phyloP scores from a whole-genome alignment of 176 grass and related monocot species.

The Carex scoparia region DNA sequence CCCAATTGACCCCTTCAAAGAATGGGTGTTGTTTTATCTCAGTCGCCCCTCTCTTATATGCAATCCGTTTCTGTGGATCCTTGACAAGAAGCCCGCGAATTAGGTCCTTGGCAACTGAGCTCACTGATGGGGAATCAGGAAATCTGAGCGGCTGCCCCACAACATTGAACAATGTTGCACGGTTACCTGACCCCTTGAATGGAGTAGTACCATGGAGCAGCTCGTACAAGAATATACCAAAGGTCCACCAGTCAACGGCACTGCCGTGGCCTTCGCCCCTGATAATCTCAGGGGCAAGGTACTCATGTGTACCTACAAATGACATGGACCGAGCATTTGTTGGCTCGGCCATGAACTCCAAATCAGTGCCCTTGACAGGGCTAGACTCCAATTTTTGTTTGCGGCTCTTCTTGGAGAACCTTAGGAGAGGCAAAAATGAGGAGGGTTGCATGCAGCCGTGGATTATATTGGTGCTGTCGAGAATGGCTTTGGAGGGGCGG shows the following conservation, averaged over 20 bases:
- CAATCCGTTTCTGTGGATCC: constrained; percentile 62
- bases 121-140: constrained; percentile 51
- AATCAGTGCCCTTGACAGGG: constrained; percentile 22
- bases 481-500: constrained; percentile 27
- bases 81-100: constrained; percentile 75
- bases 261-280: constrained; percentile 85
- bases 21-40: constrained; percentile 91
- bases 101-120: constrained; percentile 68
- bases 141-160: constrained; percentile 81
- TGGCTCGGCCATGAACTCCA: constrained; percentile 86
- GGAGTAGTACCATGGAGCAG: constrained; percentile 76
- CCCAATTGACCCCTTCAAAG: constrained; percentile 90
- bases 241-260: constrained; percentile 94
- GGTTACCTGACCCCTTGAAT: constrained; percentile 86
- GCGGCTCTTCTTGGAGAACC: constrained; percentile 36
- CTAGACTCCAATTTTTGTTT: background rate
- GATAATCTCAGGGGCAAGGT: constrained; percentile 86
- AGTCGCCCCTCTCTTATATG: constrained; percentile 56
- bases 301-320: constrained; percentile 90
- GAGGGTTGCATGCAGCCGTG: constrained; percentile 61
- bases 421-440: constrained; percentile 51
- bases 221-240: constrained; percentile 88
- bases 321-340: constrained; percentile 73
- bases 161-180: constrained; percentile 84
- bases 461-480: constrained; percentile 19